These are phyloP conservation scores for Sanghuangporus weigelae DNA, from an alignment of 1,284 basidiomycete genomes.

Conservation along the genomic window DNA sequence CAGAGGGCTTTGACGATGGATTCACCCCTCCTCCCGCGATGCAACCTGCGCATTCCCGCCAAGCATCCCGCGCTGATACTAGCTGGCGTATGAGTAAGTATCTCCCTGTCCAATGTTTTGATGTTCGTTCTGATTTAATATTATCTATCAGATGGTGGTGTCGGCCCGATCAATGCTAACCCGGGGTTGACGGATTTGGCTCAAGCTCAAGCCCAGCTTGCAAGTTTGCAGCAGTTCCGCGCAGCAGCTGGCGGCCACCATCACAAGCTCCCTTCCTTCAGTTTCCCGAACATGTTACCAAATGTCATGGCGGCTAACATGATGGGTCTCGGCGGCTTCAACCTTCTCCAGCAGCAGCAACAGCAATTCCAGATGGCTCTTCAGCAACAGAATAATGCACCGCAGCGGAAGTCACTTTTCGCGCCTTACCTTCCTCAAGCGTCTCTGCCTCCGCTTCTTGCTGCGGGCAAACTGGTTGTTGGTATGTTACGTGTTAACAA, in stretches of 20 bases:
- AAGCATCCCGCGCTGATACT: slow-evolving; percentile 71
- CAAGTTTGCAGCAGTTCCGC: slow-evolving; percentile 95
- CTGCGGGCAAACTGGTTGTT: slow-evolving; percentile 98
- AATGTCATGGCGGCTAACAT: slow-evolving; percentile 95
- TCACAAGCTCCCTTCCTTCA: slow-evolving; percentile 95
- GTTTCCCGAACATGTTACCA: slow-evolving; percentile 94
- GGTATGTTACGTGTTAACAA: slow-evolving; percentile 98
- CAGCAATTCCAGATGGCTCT: slow-evolving; percentile 81
- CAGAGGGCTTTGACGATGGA: slow-evolving; percentile 74
- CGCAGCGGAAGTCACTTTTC: slow-evolving; percentile 97
- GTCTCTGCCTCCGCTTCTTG: slow-evolving; percentile 91
- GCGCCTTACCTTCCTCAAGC: slow-evolving; percentile 98
- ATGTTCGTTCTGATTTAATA: slow-evolving; percentile 13
- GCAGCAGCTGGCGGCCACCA: slow-evolving; percentile 93
- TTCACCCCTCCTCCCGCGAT: slow-evolving; percentile 54
- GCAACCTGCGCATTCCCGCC: slow-evolving; percentile 65
- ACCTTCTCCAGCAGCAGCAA: slow-evolving; percentile 75
- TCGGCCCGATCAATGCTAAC: slow-evolving; percentile 60
- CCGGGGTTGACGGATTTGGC: slow-evolving; percentile 75
- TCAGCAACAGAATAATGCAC: slow-evolving; percentile 83
- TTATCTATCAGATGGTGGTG: slow-evolving; percentile 57
- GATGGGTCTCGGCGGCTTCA: slow-evolving; percentile 83
- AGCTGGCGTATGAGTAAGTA: slow-evolving; percentile 85
- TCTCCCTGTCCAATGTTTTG: background rate
- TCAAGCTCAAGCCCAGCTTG: slow-evolving; percentile 93